Base-by-base conservation (phyloP, 208 protist genomes). In the Acanthamoeba lenticulata region DNA sequence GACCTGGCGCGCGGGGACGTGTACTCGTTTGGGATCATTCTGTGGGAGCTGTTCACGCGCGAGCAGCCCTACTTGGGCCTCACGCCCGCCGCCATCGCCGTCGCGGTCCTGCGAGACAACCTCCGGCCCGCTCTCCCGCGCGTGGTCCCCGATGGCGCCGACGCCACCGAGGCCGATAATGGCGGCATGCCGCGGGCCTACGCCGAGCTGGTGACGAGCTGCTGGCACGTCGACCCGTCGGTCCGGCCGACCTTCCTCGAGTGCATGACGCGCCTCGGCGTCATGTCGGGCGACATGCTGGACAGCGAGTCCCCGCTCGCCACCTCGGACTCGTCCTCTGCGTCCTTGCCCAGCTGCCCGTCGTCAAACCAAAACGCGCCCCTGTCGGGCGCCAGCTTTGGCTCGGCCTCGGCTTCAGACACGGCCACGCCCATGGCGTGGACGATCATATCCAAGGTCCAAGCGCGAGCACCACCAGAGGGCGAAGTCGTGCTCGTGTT, bases 401-500 rank as follows among this genome's bases (percentile, higher is more conserved):
- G n/a, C n/a, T 79, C 69, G 17, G n/a, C 15, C 29, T 86, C 77
- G 32, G 67, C 85, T 1, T 52, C 79, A 36, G 36, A 86, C 11
- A 42, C 77, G n/a, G 5, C 42, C 15, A 29, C 44, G 83, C 47
- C 11, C n/a, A 4, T 15, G 69, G 29, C 2, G 45, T n/a, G n/a
- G 27, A 3, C 9, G 27, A 24, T 7, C 21, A 44, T 9, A 55
- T 38, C 24, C 27, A 40, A 13, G 6, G 42, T 19, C 44, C 6
- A 17, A 0, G 34, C 40, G n/a, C 49, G 57, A 44, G 27, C n/a
- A n/a, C n/a, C 77, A 27, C 77, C 77, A 7, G 77, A 86, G 85
- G 85, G 85, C 21, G 85, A 91, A 32, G 85, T 91, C 29, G 60
- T 74, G 21, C 65, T 91, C 49, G 85, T 69, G 52, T 91, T 91